Base-by-base conservation (phyloP, 2,329 filamentous ascomycete species). In the Pseudogymnoascus pannorum region DNA sequence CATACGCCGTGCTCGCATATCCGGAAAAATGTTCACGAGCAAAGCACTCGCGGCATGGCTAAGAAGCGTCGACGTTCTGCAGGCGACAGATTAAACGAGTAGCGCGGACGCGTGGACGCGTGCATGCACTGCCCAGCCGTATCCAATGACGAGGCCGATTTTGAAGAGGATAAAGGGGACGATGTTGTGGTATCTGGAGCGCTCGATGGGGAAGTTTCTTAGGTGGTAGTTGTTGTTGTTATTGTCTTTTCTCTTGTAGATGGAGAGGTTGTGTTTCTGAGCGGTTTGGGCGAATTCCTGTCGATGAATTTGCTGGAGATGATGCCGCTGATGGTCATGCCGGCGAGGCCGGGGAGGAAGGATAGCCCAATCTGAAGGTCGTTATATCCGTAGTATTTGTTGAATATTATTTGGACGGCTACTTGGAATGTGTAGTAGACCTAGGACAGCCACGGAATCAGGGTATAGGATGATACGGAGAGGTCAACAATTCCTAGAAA, bases 281-380 rank as follows among this genome's bases (percentile, higher is more conserved):
- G 81, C 81, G 42, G 78, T 74, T 8, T 78, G 75, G 1, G 75
- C 72, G 66, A 86, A 66, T 82, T 84, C 71, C 75, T 77, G 67
- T 86, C 82, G 11, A 85, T 74, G 1, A 83, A 60, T 9, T 72
- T 72, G 6, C 81, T 78, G 29, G 71, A 73, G 12, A 75, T 69
- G 24, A 76, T 57, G 6, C 63, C 62, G 18, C 65, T 62, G 18
- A 71, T 57, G 33, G 76, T 66, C 40, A 71, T 69, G 4, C 76
- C 76, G 5, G 70, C 60, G 11, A 74, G 76, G 38, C 76, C 73
- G 0, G 76, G 72, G 16, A 73, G 68, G 63, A 73, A 79, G 7
- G 63, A 69, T 5, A 77, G 67, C 2, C 75, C 75, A 40, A 80
- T 74, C 63, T 82, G 72, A 9, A 82, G 72, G 59, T 78, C 73